Evolutionary conservation across 2,329 filamentous ascomycete species (phyloP).

Genomic region (Aspergillus unguis): DNA sequence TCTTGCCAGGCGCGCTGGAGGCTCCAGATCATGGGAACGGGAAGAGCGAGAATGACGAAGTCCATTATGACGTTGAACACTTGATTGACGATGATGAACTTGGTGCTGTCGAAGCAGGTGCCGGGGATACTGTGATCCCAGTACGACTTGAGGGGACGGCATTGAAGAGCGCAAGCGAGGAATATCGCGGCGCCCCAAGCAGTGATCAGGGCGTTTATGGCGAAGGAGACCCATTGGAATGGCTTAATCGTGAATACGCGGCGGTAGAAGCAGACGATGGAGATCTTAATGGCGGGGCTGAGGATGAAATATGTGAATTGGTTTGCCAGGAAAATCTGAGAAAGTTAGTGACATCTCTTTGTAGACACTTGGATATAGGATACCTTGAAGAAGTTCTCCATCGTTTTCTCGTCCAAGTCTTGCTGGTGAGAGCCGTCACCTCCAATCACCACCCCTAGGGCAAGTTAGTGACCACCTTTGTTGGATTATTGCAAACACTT

Average conservation of each 20-base stretch:
- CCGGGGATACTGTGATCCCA: constrained; percentile 29
- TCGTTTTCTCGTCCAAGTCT: constrained; percentile 20
- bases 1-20: constrained; percentile 35
- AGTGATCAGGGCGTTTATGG: constrained; percentile 27
- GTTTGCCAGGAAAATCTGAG: constrained; percentile 34
- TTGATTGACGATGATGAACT: constrained; percentile 35
- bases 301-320: constrained; percentile 35
- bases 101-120: constrained; percentile 26
- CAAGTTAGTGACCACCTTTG: background rate
- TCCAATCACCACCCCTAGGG: constrained; percentile 32
- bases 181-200: constrained; percentile 31
- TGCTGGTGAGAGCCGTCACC: constrained; percentile 28
- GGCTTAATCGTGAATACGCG: constrained; percentile 30
- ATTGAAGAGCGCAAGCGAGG: constrained; percentile 32
- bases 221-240: constrained; percentile 27
- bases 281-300: constrained; percentile 33
- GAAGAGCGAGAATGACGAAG: constrained; percentile 30
- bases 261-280: constrained; percentile 36
- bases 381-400: constrained; percentile 32
- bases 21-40: constrained; percentile 35
- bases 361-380: background rate
- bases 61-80: constrained; percentile 34
- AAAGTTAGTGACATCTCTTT: background rate
- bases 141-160: constrained; percentile 29
- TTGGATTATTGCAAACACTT: constrained; percentile 9